Percentiles rank a stretch among this genome's conserved stretches.
These are phyloP conservation scores for Pichia paraexigua DNA, from an alignment of 805 yeast species.

Conservation along the genomic window DNA sequence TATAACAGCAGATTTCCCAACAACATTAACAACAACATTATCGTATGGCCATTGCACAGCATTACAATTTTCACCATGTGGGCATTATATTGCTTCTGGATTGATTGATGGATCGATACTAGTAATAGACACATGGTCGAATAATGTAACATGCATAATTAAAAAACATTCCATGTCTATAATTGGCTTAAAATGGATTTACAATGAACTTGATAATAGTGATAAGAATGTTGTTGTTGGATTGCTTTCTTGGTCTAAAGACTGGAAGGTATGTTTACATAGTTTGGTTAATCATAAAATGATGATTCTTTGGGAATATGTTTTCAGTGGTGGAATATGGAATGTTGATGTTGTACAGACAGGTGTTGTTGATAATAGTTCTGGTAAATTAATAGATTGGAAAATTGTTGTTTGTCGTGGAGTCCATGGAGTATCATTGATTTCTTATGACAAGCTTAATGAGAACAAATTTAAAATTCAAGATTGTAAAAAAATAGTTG, in stretches of 20 bases:
- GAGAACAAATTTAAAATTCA: slow-evolving; percentile 12
- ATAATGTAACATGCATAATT: slow-evolving; percentile 47
- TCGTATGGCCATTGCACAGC: slow-evolving; percentile 60
- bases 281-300: slow-evolving; percentile 45
- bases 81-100: slow-evolving; percentile 84
- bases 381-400: slow-evolving; percentile 1
- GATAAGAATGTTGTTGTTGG: slow-evolving; percentile 30
- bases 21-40: slow-evolving; percentile 63
- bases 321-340: slow-evolving; percentile 12
- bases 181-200: slow-evolving; percentile 62
- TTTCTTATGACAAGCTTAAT: background rate
- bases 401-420: slow-evolving; percentile 3
- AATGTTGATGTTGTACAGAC: background rate
- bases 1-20: slow-evolving; percentile 88
- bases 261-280: slow-evolving; percentile 80
- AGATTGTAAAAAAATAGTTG: slow-evolving; percentile 14
- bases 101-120: slow-evolving; percentile 64
- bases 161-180: slow-evolving; percentile 65
- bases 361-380: background rate
- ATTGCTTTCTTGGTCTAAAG: slow-evolving; percentile 63
- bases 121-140: slow-evolving; percentile 67
- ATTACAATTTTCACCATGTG: slow-evolving; percentile 60
- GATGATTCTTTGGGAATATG: slow-evolving; percentile 13
- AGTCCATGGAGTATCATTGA: slow-evolving; percentile 4
- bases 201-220: slow-evolving; percentile 27